Evolutionary conservation across 2,329 filamentous ascomycete species (phyloP).

Genomic region (Pseudocercospora eumusae): DNA sequence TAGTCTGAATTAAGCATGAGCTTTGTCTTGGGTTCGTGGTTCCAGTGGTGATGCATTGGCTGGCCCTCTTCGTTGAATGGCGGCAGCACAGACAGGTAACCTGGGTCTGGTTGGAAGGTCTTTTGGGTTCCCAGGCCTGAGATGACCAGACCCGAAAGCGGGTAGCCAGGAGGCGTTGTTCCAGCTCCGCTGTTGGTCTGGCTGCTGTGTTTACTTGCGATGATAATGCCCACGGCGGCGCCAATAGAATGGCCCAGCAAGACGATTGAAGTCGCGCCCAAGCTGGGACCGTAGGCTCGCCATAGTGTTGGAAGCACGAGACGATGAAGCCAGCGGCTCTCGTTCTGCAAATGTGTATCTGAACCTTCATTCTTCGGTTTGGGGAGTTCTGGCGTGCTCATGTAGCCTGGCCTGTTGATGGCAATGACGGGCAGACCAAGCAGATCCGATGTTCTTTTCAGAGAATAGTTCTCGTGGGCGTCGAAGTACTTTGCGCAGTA

Average conservation of each 20-base stretch:
- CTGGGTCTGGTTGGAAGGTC: constrained; percentile 15
- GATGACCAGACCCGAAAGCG: constrained; percentile 15
- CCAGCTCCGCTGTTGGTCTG: not conserved
- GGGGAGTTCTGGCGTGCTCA: constrained; percentile 17
- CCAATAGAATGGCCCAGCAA: constrained; percentile 16
- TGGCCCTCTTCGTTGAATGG: constrained; percentile 15
- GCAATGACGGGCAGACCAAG: constrained; percentile 17
- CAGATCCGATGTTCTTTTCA: constrained; percentile 13
- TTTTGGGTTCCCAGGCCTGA: constrained; percentile 17
- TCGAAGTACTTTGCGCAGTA: constrained; percentile 21
- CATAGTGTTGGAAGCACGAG: constrained; percentile 16
- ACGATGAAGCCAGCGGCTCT: constrained; percentile 19
- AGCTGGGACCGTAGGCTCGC: constrained; percentile 17
- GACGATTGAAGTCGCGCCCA: constrained; percentile 18
- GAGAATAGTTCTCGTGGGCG: constrained; percentile 17
- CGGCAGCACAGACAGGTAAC: constrained; percentile 4
- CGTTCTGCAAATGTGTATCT: constrained; percentile 21
- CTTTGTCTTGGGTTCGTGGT: constrained; percentile 18
- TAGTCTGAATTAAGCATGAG: constrained; percentile 19
- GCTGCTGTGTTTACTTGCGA: constrained; percentile 12
- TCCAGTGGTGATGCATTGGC: constrained; percentile 19
- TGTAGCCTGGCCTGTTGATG: constrained; percentile 21
- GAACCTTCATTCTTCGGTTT: constrained; percentile 15
- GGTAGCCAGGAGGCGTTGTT: constrained; percentile 7
- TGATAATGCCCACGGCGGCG: constrained; percentile 15